Evolutionary conservation across 2,329 filamentous ascomycete species (phyloP), one percentile per base, ranked within the genome.

Genomic region (Amphichorda felina): DNA sequence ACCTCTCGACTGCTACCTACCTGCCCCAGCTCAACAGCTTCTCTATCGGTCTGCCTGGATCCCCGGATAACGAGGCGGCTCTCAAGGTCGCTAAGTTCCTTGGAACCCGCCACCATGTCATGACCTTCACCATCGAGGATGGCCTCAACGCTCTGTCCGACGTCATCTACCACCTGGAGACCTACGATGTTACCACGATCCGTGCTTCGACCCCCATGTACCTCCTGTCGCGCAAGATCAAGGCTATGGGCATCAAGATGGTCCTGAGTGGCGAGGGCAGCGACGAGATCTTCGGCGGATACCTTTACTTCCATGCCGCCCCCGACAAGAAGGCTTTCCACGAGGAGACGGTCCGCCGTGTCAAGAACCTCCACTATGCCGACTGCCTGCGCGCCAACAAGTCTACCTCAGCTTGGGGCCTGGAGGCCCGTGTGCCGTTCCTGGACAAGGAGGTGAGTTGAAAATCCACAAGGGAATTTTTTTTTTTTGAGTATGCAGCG

Each of bases 191-290:
- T 18, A 98, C 91, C 36, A 98, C 91, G 3, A 96, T 98, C 56
- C 87, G 91, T 55, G 91, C 91, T 37, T 96, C 89, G 9, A 98
- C 91, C 9, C 91, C 91, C 45, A 98, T 98, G 91, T 98, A 95
- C 66, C 69, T 98, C 43, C 74, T 98, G 33, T 91, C 86, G 42
- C 80, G 93, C 57, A 98, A 98, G 72, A 98, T 98, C 71, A 98
- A 98, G 72, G 91, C 88, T 25, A 89, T 95, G 79, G 91, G 91
- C 44, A 84, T 98, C 55, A 98, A 98, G 76, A 98, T 98, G 91
- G 91, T 98, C 38, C 73, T 98, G 42, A 93, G 83, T 51, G 91
- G 91, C 42, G 91, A 98, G 64, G 91, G 91, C 34, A 91, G 83
- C 52, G 91, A 98, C 59, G 91, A 98, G 66, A 95, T 95, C 57